Percentiles rank a stretch among this genome's conserved stretches.
Conservation (phyloP, 2,329 filamentous ascomycete species). For the Sphaerulina musiva region DNA sequence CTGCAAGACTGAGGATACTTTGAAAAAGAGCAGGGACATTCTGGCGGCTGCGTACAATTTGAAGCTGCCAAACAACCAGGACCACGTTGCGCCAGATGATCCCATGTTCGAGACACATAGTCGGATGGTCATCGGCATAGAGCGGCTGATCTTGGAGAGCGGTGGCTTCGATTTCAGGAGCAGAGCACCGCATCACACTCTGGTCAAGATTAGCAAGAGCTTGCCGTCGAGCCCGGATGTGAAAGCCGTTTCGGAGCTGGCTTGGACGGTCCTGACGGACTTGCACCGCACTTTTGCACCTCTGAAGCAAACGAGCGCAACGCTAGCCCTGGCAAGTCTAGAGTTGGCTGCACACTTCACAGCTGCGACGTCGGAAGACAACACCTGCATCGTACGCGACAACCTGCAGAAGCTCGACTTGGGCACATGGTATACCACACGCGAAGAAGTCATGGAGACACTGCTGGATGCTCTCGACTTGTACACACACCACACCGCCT, state of each 20-base stretch:
- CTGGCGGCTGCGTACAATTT: conserved; percentile 84
- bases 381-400: conserved; percentile 19
- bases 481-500: conserved; percentile 74
- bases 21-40: conserved; percentile 94
- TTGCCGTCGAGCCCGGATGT: conserved; percentile 44
- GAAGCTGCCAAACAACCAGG: conserved; percentile 56
- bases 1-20: conserved; percentile 95
- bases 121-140: conserved; percentile 78
- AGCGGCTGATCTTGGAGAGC: conserved; percentile 86
- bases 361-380: conserved; percentile 15
- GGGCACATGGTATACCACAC: conserved; percentile 38
- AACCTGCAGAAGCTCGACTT: conserved; percentile 42
- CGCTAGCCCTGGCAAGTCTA: conserved; percentile 73
- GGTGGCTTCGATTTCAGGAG: conserved; percentile 91
- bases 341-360: conserved; percentile 69
- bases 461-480: conserved; percentile 86
- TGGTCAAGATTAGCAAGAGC: conserved; percentile 61
- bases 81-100: conserved; percentile 72
- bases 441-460: conserved; percentile 59
- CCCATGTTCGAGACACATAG: conserved; percentile 72
- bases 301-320: conserved; percentile 80
- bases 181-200: conserved; percentile 75
- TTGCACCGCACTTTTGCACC: conserved; percentile 90
- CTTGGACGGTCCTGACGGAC: conserved; percentile 79
- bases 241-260: conserved; percentile 44